Conservation (phyloP, 106 monocot species). For the Chionographis japonica region DNA sequence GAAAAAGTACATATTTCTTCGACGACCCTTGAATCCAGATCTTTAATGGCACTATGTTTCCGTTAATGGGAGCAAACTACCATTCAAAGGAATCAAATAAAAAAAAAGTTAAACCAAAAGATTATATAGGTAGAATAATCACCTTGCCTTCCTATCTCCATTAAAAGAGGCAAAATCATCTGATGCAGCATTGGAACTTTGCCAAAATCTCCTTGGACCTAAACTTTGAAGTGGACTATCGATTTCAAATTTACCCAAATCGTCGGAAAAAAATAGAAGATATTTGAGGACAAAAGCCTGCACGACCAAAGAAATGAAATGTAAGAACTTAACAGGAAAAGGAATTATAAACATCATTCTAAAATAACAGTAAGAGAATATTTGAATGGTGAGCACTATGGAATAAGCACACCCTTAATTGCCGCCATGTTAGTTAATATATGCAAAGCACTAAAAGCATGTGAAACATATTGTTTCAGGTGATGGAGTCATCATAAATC, state of each 20-base stretch:
- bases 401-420: too few relatives aligned
- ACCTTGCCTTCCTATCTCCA: constrained; percentile 70
- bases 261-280: constrained; percentile 55
- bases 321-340: neutral
- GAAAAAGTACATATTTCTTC: too few relatives aligned
- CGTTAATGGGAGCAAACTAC: neutral
- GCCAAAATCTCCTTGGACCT: constrained; percentile 22
- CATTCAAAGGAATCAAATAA: neutral
- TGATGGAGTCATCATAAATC: too few relatives aligned
- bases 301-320: constrained; percentile 15
- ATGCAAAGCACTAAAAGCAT: too few relatives aligned
- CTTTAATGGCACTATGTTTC: too few relatives aligned
- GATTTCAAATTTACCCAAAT: constrained; percentile 22
- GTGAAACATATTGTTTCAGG: too few relatives aligned
- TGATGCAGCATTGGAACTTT: constrained; percentile 17
- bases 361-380: too few relatives aligned
- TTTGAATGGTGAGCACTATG: too few relatives aligned
- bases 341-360: too few relatives aligned
- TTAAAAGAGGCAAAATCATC: constrained; percentile 48
- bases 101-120: neutral
- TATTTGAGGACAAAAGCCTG: constrained; percentile 76
- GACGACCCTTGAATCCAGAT: too few relatives aligned
- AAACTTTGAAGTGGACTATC: constrained; percentile 18
- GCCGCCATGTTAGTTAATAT: too few relatives aligned
- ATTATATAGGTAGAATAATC: constrained; percentile 10